phyloP scores from a whole-genome alignment of 345 rosid genomes.

The Mallotus nudiflorus region DNA sequence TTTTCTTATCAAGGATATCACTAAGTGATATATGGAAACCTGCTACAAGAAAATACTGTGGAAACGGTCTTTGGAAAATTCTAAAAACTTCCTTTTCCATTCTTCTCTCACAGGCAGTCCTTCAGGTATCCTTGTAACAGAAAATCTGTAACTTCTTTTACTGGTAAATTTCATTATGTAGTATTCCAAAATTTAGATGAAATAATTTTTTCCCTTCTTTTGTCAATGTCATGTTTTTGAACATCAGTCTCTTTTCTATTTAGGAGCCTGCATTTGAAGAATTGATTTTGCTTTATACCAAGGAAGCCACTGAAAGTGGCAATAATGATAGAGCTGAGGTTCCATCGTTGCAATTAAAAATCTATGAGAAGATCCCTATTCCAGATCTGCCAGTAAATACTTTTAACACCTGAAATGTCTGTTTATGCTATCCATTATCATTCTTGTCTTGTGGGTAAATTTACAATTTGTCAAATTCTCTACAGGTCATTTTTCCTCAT shows the following conservation, averaged over 20 bases:
- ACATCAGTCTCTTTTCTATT: constrained; percentile 29
- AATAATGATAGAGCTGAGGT: constrained; percentile 42
- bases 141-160: background rate
- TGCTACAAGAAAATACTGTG: constrained; percentile 60
- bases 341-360: constrained; percentile 73
- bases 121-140: constrained; percentile 57
- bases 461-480: constrained; percentile 25
- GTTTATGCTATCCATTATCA: constrained; percentile 30
- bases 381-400: constrained; percentile 89
- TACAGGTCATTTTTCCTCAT: constrained; percentile 91
- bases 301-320: constrained; percentile 44
- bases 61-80: constrained; percentile 74
- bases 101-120: constrained; percentile 76
- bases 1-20: constrained; percentile 83
- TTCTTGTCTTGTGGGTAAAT: constrained; percentile 12
- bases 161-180: constrained; percentile 13
- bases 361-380: constrained; percentile 83
- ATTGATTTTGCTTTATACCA: constrained; percentile 74
- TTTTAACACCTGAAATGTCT: constrained; percentile 28
- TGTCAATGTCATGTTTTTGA: constrained; percentile 19
- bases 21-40: constrained; percentile 94
- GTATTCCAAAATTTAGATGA: background rate
- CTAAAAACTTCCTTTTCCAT: constrained; percentile 78
- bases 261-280: constrained; percentile 97
- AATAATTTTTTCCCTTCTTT: constrained; percentile 10